Evolutionary conservation across 1,139 yeast genomes (phyloP), one percentile per base, ranked within the genome.

Genomic region (Debaryomyces fabryi): DNA sequence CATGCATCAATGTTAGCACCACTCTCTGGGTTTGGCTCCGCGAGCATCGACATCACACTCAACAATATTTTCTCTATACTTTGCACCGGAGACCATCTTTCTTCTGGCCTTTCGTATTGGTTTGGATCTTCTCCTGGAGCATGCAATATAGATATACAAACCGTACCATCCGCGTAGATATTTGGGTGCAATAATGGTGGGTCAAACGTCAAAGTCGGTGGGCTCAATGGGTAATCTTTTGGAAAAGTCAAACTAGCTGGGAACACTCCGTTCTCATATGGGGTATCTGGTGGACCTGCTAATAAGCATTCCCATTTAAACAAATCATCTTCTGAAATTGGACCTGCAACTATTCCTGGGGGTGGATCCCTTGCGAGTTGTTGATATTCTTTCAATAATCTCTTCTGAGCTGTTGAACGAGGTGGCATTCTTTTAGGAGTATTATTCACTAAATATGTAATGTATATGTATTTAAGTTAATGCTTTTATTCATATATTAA

Each of bases 1-100:
- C 96, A 89, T 2, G 99, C 99, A 63, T 93, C 99, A 48, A 93
- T 88, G 63, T 93, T 91, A 44, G 99, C 99, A 4, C 97, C 98
- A 60, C 96, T 87, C 66, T 92, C 98, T 27, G 90, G 88, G 63
- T 93, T 93, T 4, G 99, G 98, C 66, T 93, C 98, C 2, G 97
- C 96, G 55, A 93, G 78, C 97, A 93, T 92, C 59, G 96, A 88
- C 80, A 91, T 83, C 24, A 93, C 98, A 66, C 96, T 87, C 52
- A 93, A 71, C 53, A 93, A 74, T 51, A 93, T 93, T 79, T 93
- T 93, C 69, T 93, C 99, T 24, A 93, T 92, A 62, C 96, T 88
- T 66, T 93, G 99, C 39, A 93, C 93, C 0, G 99, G 99, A 6
- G 96, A 88, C 99, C 99, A 93, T 55, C 99, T 77, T 68, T 93